Base-by-base conservation (phyloP, 305 asterid genomes). In the Fraxinus platypoda region DNA sequence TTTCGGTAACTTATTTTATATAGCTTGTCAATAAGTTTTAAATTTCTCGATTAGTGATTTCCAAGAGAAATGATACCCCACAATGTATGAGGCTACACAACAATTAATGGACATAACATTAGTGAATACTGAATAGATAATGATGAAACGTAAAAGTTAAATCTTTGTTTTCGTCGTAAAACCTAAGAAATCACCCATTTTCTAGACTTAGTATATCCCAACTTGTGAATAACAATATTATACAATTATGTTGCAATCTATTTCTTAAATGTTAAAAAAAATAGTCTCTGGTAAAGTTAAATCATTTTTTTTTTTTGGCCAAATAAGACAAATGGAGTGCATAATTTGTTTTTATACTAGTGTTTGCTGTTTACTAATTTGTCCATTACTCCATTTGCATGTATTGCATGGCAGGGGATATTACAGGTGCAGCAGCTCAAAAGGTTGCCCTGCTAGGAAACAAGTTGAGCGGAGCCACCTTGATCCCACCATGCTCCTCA, bases 381-480 rank as follows among this genome's bases (percentile, higher is more conserved):
- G 35, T 26, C 6, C n/a, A 28, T 2, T 28, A 28, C 30, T 28
- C 30, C 30, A 8, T 41, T 66, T 66, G n/a, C 34, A 12, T 66
- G 74, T 81, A 70, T 86, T 81, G 75, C 86, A 82, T 84, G 38
- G 38, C 86, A 89, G 92, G 87, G 91, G 88, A 80, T 89, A 89
- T 81, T 89, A 89, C 80, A 81, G 91, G 77, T 89, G 92, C 66
- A 89, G 92, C 73, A 86, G 91, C 70, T 89, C 92, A 46, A 89
- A 88, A 83, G 90, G 91, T 1, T 89, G 92, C 73, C 89, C 91
- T 12, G 87, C 92, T 7, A 87, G 90, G 77, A 89, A 87, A 82
- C 92, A 89, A 86, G 92, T 89, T 0, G 92, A 89, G 80, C 88
- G 89, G 77, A 89, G 86, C 82, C 87, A 85, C 79, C 84, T 72